phyloP scores from a whole-genome alignment of 495 filamentous ascomycete genomes.

The Daldinia concentrica region DNA sequence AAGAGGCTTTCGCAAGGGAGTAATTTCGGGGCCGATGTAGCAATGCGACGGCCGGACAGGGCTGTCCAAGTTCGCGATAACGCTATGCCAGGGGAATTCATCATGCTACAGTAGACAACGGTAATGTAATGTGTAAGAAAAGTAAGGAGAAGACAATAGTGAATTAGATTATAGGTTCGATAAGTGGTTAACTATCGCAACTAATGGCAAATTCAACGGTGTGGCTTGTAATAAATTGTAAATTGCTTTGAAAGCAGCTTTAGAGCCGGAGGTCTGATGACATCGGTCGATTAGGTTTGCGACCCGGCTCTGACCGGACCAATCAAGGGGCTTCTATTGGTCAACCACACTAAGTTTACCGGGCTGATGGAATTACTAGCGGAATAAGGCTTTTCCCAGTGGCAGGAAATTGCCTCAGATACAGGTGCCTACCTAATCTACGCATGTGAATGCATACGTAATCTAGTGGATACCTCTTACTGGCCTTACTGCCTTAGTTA shows the following conservation, averaged over 20 bases:
- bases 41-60: slow-evolving; percentile 60
- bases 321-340: slow-evolving; percentile 52
- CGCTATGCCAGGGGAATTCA: slow-evolving; percentile 43
- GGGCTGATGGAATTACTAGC: neutral
- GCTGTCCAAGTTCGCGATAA: slow-evolving; percentile 62
- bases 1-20: slow-evolving; percentile 61
- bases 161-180: no score
- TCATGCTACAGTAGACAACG: slow-evolving; percentile 8
- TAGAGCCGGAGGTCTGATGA: slow-evolving; percentile 46
- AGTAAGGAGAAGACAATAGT: neutral
- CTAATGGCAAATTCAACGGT: neutral
- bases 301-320: slow-evolving; percentile 51
- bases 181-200: neutral
- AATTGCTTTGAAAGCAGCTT: slow-evolving; percentile 17
- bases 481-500: no score
- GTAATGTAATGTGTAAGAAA: neutral
- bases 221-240: slow-evolving; percentile 1
- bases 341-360: slow-evolving; percentile 19
- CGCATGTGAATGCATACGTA: no score
- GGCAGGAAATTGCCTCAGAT: no score
- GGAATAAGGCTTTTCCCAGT: neutral
- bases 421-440: no score
- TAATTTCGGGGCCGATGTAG: slow-evolving; percentile 47
- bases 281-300: slow-evolving; percentile 45
- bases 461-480: no score